Conservation (phyloP, 768 basidiomycete genomes). For the Kwoniella dendrophila region DNA sequence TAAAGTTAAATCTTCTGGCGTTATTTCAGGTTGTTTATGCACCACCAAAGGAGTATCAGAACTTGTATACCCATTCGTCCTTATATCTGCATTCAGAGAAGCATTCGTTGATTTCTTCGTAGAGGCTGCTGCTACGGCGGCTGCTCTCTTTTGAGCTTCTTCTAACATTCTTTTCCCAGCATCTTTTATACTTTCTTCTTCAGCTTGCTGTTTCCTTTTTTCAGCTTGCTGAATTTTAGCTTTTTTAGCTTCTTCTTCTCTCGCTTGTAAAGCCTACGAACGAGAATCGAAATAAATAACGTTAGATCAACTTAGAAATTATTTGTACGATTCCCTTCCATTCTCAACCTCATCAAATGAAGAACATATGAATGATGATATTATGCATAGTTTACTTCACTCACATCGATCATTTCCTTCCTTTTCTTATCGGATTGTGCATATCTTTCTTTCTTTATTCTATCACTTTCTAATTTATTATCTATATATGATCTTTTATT, state of each 20-base stretch:
- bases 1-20: constrained; percentile 45
- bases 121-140: constrained; percentile 21
- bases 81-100: background rate
- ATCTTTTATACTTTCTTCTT: constrained; percentile 52
- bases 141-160: constrained; percentile 42
- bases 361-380: too few relatives aligned
- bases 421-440: constrained; percentile 49
- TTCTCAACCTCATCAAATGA: too few relatives aligned
- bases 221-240: constrained; percentile 41
- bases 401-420: constrained; percentile 52
- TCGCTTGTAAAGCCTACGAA: constrained; percentile 41
- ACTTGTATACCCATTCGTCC: background rate
- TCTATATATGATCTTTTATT: constrained; percentile 49
- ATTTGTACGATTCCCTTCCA: too few relatives aligned
- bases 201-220: constrained; percentile 30
- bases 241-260: constrained; percentile 54
- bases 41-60: constrained; percentile 3
- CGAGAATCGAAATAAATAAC: too few relatives aligned
- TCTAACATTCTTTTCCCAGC: constrained; percentile 47
- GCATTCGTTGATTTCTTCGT: background rate
- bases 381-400: constrained; percentile 18
- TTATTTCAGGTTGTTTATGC: constrained; percentile 34
- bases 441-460: constrained; percentile 44
- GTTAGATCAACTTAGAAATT: too few relatives aligned
- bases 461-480: constrained; percentile 40